Evolutionary conservation across 1,139 yeast species (phyloP), one percentile per base, ranked within the genome.

Genomic region (Hyphopichia wangnamkhiaoensis): DNA sequence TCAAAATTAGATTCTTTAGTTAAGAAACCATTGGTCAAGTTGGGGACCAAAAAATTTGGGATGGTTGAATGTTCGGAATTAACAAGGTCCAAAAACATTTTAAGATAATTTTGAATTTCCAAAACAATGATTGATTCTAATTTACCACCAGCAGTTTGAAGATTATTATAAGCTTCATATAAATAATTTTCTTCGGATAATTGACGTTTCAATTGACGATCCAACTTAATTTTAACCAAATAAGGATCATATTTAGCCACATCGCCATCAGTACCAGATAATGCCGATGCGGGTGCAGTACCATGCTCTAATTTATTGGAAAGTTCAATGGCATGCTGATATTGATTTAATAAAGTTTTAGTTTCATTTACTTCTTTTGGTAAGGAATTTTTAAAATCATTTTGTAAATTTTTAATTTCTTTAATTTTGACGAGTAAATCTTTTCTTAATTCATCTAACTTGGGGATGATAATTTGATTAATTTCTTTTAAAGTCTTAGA

Each of bases 71-170:
- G 82, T 58, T 87, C 91, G 44, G 77, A 79, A 35, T 82, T 84
- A 39, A 85, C 63, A 27, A 82, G 61, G 45, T 79, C 80, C 26
- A 94, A 85, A 63, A 84, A 91, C 35, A 76, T 76, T 8, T 84
- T 78, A 47, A 90, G 62, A 28, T 94, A 89, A 51, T 81, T 83
- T 65, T 91, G 98, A 38, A 93, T 71, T 58, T 91, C 96, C 59
- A 82, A 74, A 31, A 86, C 89, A 17, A 93, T 94, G 44, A 89
- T 93, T 48, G 84, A 81, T 62, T 91, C 98, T 49, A 94, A 75
- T 56, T 90, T 94, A 43, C 85, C 82, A 34, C 96, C 97, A 1
- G 96, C 86, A 31, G 80, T 79, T 65, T 93, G 96, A 49, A 91
- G 72, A 61, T 93, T 91, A 48, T 82, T 74, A 57, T 79, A 91